Base-by-base conservation (phyloP, 202 grass and related monocot species). In the Panicum hallii region DNA sequence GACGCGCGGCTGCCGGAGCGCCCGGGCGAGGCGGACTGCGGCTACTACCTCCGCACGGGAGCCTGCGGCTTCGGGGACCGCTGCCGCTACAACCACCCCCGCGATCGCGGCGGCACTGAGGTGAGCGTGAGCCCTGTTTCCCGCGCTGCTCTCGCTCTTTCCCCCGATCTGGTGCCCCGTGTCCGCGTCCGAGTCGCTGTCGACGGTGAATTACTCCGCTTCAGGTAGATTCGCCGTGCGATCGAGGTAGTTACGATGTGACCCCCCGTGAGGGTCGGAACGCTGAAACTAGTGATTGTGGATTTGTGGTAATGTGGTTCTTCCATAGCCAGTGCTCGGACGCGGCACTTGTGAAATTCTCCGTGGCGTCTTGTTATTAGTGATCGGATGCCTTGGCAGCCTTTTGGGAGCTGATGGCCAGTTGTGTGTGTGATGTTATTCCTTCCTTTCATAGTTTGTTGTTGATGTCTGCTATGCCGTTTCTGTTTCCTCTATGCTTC, bases 51-150 rank as follows among this genome's bases (percentile, higher is more conserved):
- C 74, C 93, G 93, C 43, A 99, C 93, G 47, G 96, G 96, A 60
- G 63, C 86, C 26, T 96, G 96, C 83, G 90, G 88, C 75, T 99
- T 96, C 79, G 96, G 96, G 9, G 90, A 91, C 6, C 94, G 82
- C 19, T 99, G 96, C 84, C 93, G 93, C 43, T 99, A 94, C 90
- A 96, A 99, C 79, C 96, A 99, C 81, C 96, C 96, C 5, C 93
- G 84, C 83, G 90, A 92, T 87, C 90, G 82, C 26, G 79, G 88
- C 56, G 77, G 60, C 55, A 85, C 89, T 75, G 84, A 87, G 86
- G 91, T 92, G 82, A 89, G 56, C 79, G 15, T 15, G 4, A 3
- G 6, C 55, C 56, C 13, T 74, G 47, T 42, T 63, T 72, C 55
- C 43, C 71, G 77, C 75, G 58, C 8, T 60, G 28, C 53, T 32